Base-by-base conservation (phyloP, 345 rosid species). In the Angophora floribunda region DNA sequence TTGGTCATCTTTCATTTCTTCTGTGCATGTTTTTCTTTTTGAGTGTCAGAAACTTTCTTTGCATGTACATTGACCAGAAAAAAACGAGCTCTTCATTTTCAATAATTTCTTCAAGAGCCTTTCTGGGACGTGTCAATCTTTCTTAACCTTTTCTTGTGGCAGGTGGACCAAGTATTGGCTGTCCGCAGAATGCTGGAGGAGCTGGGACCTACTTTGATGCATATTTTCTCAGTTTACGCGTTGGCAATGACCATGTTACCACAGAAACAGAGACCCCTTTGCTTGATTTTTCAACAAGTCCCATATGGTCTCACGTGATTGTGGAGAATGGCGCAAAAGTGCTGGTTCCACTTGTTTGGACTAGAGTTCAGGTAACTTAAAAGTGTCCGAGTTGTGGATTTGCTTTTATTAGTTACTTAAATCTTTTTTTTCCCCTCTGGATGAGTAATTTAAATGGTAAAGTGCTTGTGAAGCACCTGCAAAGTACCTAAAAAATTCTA, bases 151-250 rank as follows among this genome's bases (percentile, higher is more conserved):
- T 90, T 47, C n/a, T 79, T 67, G 88, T 51, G 87, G 90, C 93
- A 96, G 99, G 99, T 93, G 99, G 99, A 51, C 86, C 92, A 67
- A 98, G 99, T 90, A 90, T 94, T 55, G 98, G 97, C 87, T 97
- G 99, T 90, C 96, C 96, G 45, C 86, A 91, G 88, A 98, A 97
- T 95, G 93, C 99, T 90, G 99, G 99, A 89, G 99, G 98, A 59
- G 99, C 99, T 93, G 99, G 99, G 90, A 98, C 99, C 7, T 95
- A 93, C 86, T 98, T 96, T 86, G 95, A 98, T 95, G 96, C 96
- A 88, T 94, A 96, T 91, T 92, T 97, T 89, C 91, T 91, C 86
- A 96, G 99, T 93, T 91, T 98, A 90, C 94, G 97, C 89, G 98
- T 98, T 89, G 94, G 97, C 89, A 98, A 98, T 87, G 98, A 95